Evolutionary conservation across 108 stramenopile genomes (phyloP).

Genomic region (Cyclotella baltica): DNA sequence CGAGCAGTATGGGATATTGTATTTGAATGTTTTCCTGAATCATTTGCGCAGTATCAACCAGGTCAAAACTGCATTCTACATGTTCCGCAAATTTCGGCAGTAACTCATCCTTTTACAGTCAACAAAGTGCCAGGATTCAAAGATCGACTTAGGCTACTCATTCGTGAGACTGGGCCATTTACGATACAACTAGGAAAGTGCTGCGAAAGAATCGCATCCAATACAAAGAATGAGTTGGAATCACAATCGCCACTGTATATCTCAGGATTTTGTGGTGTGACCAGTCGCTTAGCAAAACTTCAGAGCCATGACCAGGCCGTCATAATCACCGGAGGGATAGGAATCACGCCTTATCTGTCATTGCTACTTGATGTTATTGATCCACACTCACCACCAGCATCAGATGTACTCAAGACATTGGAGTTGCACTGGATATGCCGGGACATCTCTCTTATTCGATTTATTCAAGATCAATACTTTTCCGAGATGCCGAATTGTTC

Average conservation of each 20-base stretch:
- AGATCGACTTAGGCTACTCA: slow-evolving; percentile 15
- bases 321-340: slow-evolving; percentile 67
- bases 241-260: slow-evolving; percentile 40
- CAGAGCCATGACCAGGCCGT: slow-evolving; percentile 54
- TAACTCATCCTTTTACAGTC: slow-evolving; percentile 36
- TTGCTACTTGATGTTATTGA: slow-evolving; percentile 20
- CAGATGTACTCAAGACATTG: slow-evolving; percentile 19
- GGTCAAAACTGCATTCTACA: slow-evolving; percentile 20
- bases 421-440: slow-evolving; percentile 73
- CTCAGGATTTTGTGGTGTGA: slow-evolving; percentile 57
- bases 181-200: slow-evolving; percentile 12
- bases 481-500: slow-evolving; percentile 4
- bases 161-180: slow-evolving; percentile 21
- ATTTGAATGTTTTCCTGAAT: slow-evolving; percentile 9
- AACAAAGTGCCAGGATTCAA: slow-evolving; percentile 4
- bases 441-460: slow-evolving; percentile 53
- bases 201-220: not conserved
- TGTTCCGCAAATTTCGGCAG: slow-evolving; percentile 19
- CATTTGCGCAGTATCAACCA: slow-evolving; percentile 21
- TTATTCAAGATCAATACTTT: slow-evolving; percentile 58
- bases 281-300: slow-evolving; percentile 37
- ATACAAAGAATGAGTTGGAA: not conserved
- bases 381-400: not conserved
- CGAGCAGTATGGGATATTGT: slow-evolving; percentile 11
- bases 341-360: slow-evolving; percentile 71